phyloP scores from a whole-genome alignment of 139 green algal genomes.

The Edaphochlamys debaryana region DNA sequence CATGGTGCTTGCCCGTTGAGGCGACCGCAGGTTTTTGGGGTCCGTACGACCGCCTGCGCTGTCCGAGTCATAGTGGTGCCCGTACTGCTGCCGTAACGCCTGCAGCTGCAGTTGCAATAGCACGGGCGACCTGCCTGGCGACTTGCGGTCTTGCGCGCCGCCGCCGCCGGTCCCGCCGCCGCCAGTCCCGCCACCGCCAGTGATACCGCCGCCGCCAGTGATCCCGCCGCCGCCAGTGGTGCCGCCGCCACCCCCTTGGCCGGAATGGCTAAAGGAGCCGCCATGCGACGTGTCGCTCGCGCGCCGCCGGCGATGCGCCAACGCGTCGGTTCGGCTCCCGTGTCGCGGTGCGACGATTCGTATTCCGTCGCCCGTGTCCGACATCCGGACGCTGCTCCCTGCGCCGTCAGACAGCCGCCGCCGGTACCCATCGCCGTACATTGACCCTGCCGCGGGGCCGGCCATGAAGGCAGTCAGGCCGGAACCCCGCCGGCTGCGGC shows the following conservation, averaged over 20 bases:
- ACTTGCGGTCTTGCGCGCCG: neutral
- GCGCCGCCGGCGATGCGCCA: too few species aligned
- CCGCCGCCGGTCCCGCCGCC: neutral
- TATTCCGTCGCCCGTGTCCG: constrained; percentile 16
- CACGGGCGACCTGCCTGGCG: neutral
- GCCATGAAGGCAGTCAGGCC: too few species aligned
- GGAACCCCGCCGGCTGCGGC: too few species aligned
- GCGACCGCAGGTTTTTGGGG: too few species aligned
- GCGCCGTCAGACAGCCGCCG: too few species aligned
- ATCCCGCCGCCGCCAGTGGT: too few species aligned
- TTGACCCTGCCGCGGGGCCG: too few species aligned
- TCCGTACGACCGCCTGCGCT: neutral
- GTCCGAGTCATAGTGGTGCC: neutral
- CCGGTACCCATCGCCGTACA: too few species aligned
- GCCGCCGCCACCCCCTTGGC: too few species aligned
- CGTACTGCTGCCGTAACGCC: constrained; percentile 32
- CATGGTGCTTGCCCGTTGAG: too few species aligned
- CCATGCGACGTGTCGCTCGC: too few species aligned
- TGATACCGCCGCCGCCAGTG: neutral
- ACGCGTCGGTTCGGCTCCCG: neutral
- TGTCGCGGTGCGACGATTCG: constrained; percentile 25
- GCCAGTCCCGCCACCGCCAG: neutral
- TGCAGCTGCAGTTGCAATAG: constrained; percentile 23
- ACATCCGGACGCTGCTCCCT: constrained; percentile 24
- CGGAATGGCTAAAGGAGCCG: too few species aligned